These are phyloP conservation scores for Carex littledalei DNA, from an alignment of 176 grass and related monocot species.

Conservation along the genomic window DNA sequence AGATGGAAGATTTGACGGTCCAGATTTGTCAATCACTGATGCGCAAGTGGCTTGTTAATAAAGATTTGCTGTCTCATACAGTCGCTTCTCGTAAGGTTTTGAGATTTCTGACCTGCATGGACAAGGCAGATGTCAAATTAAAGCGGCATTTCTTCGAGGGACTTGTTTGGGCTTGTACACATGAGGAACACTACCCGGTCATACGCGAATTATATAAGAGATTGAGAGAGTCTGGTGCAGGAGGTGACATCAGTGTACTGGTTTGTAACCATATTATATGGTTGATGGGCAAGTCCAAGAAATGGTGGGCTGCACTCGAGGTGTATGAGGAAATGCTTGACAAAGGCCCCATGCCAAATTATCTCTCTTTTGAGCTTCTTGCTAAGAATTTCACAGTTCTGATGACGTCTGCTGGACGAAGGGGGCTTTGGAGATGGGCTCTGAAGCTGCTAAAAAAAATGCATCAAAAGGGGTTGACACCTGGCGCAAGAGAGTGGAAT, in stretches of 20 bases:
- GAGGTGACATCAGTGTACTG: constrained; percentile 42
- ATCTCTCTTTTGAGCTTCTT: constrained; percentile 65
- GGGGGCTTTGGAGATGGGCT: constrained; percentile 76
- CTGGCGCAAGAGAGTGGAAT: constrained; percentile 73
- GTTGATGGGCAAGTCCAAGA: constrained; percentile 78
- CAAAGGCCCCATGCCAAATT: constrained; percentile 62
- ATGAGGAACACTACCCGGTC: constrained; percentile 62
- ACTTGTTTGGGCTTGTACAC: constrained; percentile 76
- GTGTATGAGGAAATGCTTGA: constrained; percentile 84
- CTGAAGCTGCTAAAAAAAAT: constrained; percentile 73
- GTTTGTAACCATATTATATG: constrained; percentile 87
- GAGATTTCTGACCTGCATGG: constrained; percentile 56
- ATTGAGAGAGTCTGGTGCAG: constrained; percentile 33
- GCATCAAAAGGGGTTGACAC: constrained; percentile 69
- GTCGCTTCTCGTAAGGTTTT: constrained; percentile 5
- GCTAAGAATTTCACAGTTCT: constrained; percentile 70
- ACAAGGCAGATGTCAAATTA: constrained; percentile 35
- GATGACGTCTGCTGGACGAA: constrained; percentile 54
- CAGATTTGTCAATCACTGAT: constrained; percentile 44
- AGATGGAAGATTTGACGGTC: constrained; percentile 42
- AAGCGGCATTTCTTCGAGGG: constrained; percentile 40
- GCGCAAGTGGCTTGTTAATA: constrained; percentile 41
- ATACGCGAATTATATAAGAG: constrained; percentile 67
- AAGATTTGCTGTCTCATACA: background rate
- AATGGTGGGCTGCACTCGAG: constrained; percentile 96